These are phyloP conservation scores for Candida koratica DNA, from an alignment of 805 yeast species.

Conservation along the genomic window DNA sequence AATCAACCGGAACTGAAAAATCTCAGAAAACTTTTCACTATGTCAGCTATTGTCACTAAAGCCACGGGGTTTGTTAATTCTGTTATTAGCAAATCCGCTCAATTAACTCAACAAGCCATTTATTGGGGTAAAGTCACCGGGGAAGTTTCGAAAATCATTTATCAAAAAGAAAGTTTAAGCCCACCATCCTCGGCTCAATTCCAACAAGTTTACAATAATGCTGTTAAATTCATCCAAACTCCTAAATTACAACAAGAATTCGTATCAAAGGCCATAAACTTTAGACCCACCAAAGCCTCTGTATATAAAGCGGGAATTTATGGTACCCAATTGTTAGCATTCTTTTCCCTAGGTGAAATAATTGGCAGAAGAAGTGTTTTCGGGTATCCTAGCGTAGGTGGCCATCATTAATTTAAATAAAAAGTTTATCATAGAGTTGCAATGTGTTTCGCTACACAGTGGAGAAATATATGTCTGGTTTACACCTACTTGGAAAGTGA, in stretches of 20 bases:
- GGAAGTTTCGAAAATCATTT: slow-evolving; percentile 71
- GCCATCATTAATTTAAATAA: slow-evolving; percentile 41
- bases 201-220: slow-evolving; percentile 62
- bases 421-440: slow-evolving; percentile 3
- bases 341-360: slow-evolving; percentile 92
- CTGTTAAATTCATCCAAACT: slow-evolving; percentile 33
- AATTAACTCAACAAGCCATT: slow-evolving; percentile 50
- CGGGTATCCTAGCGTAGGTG: slow-evolving; percentile 73
- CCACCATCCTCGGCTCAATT: slow-evolving; percentile 82
- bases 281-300: slow-evolving; percentile 51
- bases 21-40: slow-evolving; percentile 13
- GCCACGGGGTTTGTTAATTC: slow-evolving; percentile 37
- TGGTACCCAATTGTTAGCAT: slow-evolving; percentile 81
- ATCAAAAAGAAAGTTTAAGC: slow-evolving; percentile 86
- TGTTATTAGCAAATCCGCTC: slow-evolving; percentile 34
- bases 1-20: slow-evolving; percentile 8
- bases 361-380: slow-evolving; percentile 92
- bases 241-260: slow-evolving; percentile 58
- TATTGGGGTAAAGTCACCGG: slow-evolving; percentile 77
- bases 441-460: not conserved
- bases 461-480: too few relatives aligned
- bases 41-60: slow-evolving; percentile 44
- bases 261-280: slow-evolving; percentile 41
- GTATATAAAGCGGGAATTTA: slow-evolving; percentile 66
- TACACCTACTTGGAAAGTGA: too few relatives aligned